Evolutionary conservation across 345 rosid genomes (phyloP).

Genomic region (rapeseed (Brassica napus)): Da-Ae NC_063444.1:40933001-40933500

Average conservation of each 20-base stretch:
- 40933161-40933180: slow-evolving; percentile 44
- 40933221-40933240: slow-evolving; percentile 33
- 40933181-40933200: slow-evolving; percentile 44
- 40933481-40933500: neutral
- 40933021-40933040: slow-evolving; percentile 38
- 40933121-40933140: slow-evolving; percentile 40
- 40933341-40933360: neutral
- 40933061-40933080: slow-evolving; percentile 16
- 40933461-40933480: neutral
- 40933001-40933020: slow-evolving; percentile 36
- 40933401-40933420: neutral
- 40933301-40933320: neutral
- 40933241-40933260: neutral
- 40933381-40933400: neutral
- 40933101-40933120: slow-evolving; percentile 11
- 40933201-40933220: slow-evolving; percentile 18
- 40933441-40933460: neutral
- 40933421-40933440: neutral
- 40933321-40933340: neutral
- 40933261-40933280: slow-evolving; percentile 6
- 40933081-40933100: neutral
- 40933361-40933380: neutral
- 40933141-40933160: slow-evolving; percentile 26
- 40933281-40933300: neutral
- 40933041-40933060: slow-evolving; percentile 6